These are phyloP conservation scores for Spathaspora sp. DNA, from an alignment of 805 yeast genomes.

Conservation along the genomic window DNA sequence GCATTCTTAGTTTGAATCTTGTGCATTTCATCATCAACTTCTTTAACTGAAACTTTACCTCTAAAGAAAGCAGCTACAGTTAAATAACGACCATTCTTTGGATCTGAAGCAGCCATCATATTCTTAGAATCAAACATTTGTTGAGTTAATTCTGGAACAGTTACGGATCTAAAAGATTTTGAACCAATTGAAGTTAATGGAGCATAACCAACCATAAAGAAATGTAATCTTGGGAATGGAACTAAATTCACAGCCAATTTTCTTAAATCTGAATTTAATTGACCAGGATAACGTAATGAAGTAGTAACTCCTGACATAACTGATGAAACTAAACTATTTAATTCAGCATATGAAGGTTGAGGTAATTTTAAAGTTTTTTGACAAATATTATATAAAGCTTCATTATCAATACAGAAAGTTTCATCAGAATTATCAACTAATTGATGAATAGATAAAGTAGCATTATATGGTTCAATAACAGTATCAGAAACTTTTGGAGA, in stretches of 20 bases:
- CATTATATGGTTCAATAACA: slow-evolving; percentile 93
- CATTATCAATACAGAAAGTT: slow-evolving; percentile 93
- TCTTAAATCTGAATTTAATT: slow-evolving; percentile 87
- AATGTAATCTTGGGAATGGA: slow-evolving; percentile 93
- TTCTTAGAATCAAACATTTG: slow-evolving; percentile 90
- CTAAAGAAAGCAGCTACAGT: slow-evolving; percentile 94
- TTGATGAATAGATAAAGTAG: slow-evolving; percentile 87
- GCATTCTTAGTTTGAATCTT: slow-evolving; percentile 79
- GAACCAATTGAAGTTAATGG: slow-evolving; percentile 82
- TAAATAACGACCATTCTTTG: slow-evolving; percentile 84
- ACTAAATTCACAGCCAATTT: slow-evolving; percentile 92
- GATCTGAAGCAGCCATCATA: slow-evolving; percentile 96
- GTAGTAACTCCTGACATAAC: slow-evolving; percentile 97
- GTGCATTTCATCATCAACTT: slow-evolving; percentile 91
- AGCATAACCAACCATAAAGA: slow-evolving; percentile 94
- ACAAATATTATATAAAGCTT: slow-evolving; percentile 87
- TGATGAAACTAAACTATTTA: slow-evolving; percentile 78
- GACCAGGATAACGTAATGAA: slow-evolving; percentile 91
- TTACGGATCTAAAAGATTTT: slow-evolving; percentile 75
- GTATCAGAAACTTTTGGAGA: slow-evolving; percentile 90
- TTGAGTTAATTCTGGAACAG: slow-evolving; percentile 89
- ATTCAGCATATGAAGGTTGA: slow-evolving; percentile 74
- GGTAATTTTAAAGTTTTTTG: slow-evolving; percentile 78
- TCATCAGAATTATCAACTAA: slow-evolving; percentile 88
- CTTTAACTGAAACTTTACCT: slow-evolving; percentile 89